A percentile compares a stretch with the other conserved stretches of the same genome.
Conservation (phyloP, 768 basidiomycete genomes). For the Pleurotus djamor region DNA sequence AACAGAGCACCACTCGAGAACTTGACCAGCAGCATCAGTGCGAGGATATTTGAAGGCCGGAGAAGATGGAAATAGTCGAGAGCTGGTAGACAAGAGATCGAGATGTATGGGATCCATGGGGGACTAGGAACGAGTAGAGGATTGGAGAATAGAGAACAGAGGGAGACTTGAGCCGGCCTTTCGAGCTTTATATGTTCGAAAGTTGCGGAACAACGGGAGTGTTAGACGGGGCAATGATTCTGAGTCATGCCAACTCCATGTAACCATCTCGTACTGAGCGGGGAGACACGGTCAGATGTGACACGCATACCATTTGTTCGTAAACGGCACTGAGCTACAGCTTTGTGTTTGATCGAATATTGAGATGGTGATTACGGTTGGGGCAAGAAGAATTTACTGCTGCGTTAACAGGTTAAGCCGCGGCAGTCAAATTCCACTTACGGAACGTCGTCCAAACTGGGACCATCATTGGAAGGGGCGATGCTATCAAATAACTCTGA, state of each 20-base stretch:
- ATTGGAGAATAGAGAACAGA: neutral
- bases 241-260: slow-evolving; percentile 9
- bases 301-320: neutral
- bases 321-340: neutral
- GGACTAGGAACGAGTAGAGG: neutral
- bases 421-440: neutral
- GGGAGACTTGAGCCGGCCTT: neutral
- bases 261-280: slow-evolving; percentile 3
- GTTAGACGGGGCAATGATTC: neutral
- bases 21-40: neutral
- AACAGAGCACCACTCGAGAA: slow-evolving; percentile 18
- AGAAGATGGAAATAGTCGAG: neutral
- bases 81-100: neutral
- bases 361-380: neutral
- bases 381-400: neutral
- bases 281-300: slow-evolving; percentile 6
- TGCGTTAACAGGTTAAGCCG: slow-evolving; percentile 2
- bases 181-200: neutral
- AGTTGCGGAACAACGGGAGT: neutral
- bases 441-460: neutral
- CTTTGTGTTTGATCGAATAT: neutral
- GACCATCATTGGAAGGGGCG: slow-evolving; percentile 4
- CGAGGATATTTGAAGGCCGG: slow-evolving; percentile 2
- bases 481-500: neutral
- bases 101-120: slow-evolving; percentile 1